Base-by-base conservation (phyloP, 495 filamentous ascomycete species). In the Friedmanniomyces simplex region DNA sequence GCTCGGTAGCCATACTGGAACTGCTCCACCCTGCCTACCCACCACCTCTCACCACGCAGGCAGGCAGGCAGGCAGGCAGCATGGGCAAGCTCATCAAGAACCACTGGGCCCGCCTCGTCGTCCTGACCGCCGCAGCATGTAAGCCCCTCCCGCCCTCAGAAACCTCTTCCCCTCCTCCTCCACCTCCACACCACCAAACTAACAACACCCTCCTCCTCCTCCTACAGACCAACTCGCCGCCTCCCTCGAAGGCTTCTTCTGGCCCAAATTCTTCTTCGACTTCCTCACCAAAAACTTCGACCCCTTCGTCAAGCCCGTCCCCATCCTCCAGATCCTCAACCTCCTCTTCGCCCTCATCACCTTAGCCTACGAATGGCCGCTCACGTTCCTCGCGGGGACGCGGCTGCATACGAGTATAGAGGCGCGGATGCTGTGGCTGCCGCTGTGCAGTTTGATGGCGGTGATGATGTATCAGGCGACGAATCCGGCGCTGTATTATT, bases 11-110 rank as follows among this genome's bases (percentile, higher is more conserved):
- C 25, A 50, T 24, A 49, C 52, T 45, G 52, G 14, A 43, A 16
- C 14, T 43, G 8, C 26, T 45, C 32, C 24, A 13, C 43, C 43
- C 18, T 52, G 22, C 39, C 4, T n/a, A 6, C 47, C 26, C 25
- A 32, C 28, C 28, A 32, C 28, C 28, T n/a, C n/a, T 32, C 28
- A 32, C 4, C 10, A 10, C 28, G 28, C 10, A 32, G 28, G 28
- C 28, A 32, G 28, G 28, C 28, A 32, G 28, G 28, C 28, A 32
- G 28, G 28, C 28, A 32, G 34, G 36, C 51, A 26, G 30, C 65
- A 98, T 98, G 93, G 93, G 93, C 70, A 88, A 83, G 67, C 82
- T 98, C 61, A 98, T 98, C 76, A 97, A 96, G 77, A 97, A 97
- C 77, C 93, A 98, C 76, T 95, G 91, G 88, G 94, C 88, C 51